Conservation (phyloP, 1,139 yeast genomes). For the Pneumocystis murina region DNA sequence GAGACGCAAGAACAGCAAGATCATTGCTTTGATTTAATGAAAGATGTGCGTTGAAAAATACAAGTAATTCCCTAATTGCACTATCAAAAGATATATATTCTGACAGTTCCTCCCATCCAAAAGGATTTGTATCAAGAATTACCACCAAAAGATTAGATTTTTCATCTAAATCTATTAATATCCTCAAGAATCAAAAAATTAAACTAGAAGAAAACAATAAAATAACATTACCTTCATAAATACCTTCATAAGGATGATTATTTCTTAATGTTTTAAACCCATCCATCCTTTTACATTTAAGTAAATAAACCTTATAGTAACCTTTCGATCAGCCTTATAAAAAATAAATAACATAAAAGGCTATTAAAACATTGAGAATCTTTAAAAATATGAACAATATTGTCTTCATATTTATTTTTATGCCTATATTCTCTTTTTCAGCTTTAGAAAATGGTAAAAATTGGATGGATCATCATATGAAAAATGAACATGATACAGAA, state of each 20-base stretch:
- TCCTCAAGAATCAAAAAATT: background rate
- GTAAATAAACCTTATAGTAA: background rate
- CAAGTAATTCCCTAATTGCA: conserved; percentile 45
- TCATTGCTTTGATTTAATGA: conserved; percentile 72
- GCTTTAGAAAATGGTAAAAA: conserved; percentile 1
- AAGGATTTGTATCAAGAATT: conserved; percentile 63
- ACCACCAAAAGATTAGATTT: conserved; percentile 71
- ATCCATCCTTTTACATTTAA: background rate
- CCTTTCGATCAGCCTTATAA: background rate
- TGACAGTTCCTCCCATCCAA: conserved; percentile 50
- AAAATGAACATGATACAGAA: conserved; percentile 67
- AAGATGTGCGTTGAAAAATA: conserved; percentile 71
- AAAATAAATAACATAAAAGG: background rate
- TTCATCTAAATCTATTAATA: conserved; percentile 32
- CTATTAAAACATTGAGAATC: background rate
- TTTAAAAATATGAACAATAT: background rate
- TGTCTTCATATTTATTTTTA: background rate
- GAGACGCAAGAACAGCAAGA: conserved; percentile 70
- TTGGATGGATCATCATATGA: conserved; percentile 33
- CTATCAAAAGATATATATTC: conserved; percentile 35
- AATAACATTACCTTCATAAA: background rate
- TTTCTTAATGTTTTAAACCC: background rate
- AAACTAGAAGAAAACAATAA: background rate
- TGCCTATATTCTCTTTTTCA: background rate
- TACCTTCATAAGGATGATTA: background rate